phyloP scores from a whole-genome alignment of 2,329 filamentous ascomycete species.

The Alternaria solani region DNA sequence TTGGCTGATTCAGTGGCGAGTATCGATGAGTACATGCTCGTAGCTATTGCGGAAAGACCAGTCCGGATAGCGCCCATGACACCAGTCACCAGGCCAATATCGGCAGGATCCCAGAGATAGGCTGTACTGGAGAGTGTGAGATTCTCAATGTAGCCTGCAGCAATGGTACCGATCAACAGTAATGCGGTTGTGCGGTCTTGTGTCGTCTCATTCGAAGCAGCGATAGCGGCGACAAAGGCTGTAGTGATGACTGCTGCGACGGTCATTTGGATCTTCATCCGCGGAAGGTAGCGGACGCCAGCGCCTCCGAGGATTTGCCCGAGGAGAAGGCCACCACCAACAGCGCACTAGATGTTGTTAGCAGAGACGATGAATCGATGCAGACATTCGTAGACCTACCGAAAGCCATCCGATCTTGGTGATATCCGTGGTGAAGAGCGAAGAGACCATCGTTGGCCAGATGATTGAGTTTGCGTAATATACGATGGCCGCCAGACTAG shows the following conservation, averaged over 20 bases:
- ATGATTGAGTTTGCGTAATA: slow-evolving; percentile 47
- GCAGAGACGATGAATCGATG: not conserved
- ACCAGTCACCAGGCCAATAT: slow-evolving; percentile 44
- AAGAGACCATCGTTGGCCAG: slow-evolving; percentile 43
- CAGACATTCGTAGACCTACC: slow-evolving; percentile 16
- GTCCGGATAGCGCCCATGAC: slow-evolving; percentile 43
- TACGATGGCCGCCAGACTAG: slow-evolving; percentile 43
- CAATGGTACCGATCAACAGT: slow-evolving; percentile 36
- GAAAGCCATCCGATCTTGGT: slow-evolving; percentile 44
- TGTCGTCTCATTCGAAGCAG: slow-evolving; percentile 28
- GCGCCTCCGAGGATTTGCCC: slow-evolving; percentile 43
- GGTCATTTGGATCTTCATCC: slow-evolving; percentile 45
- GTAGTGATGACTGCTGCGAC: slow-evolving; percentile 34
- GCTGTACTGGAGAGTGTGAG: slow-evolving; percentile 37
- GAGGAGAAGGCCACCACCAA: slow-evolving; percentile 44
- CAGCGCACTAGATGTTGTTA: slow-evolving; percentile 33
- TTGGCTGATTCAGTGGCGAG: slow-evolving; percentile 38
- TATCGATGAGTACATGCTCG: slow-evolving; percentile 44
- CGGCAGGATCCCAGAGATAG: slow-evolving; percentile 43
- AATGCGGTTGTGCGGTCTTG: slow-evolving; percentile 30
- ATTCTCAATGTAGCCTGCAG: slow-evolving; percentile 45
- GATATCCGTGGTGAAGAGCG: slow-evolving; percentile 39
- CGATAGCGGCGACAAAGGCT: slow-evolving; percentile 38
- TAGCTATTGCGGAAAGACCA: slow-evolving; percentile 32
- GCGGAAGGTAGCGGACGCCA: slow-evolving; percentile 39